phyloP scores from a whole-genome alignment of 176 grass and related monocot species.

The Echinochloa phyllopogon region DNA sequence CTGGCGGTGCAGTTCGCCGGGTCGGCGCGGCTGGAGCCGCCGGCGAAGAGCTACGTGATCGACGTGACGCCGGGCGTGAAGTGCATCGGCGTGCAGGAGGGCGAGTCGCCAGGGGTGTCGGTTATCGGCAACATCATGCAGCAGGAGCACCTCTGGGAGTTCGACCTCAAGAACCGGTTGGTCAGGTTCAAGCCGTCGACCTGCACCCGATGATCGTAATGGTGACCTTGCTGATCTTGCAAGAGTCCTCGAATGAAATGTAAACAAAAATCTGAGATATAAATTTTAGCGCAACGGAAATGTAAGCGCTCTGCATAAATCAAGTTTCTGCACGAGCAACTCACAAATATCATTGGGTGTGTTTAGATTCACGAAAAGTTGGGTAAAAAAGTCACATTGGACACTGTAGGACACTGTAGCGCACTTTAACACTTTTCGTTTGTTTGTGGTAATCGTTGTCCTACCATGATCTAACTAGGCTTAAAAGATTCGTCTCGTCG shows the following conservation, averaged over 20 bases:
- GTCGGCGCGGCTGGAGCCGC: conserved; percentile 56
- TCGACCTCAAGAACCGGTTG: conserved; percentile 63
- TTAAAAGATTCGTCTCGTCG: no score
- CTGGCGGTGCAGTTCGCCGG: conserved; percentile 66
- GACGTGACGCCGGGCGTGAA: conserved; percentile 69
- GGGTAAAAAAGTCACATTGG: no score
- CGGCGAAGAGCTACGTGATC: conserved; percentile 94
- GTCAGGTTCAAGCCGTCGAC: conserved; percentile 62
- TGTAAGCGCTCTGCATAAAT: neutral
- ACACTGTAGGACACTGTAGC: no score
- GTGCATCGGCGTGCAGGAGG: conserved; percentile 75
- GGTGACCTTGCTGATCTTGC: conserved; percentile 5
- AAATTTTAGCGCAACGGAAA: neutral
- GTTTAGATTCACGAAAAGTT: no score
- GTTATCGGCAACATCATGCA: conserved; percentile 88
- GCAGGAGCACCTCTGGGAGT: conserved; percentile 97
- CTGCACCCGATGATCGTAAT: conserved; percentile 34
- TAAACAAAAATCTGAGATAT: neutral
- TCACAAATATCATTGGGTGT: neutral
- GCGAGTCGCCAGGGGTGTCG: conserved; percentile 65
- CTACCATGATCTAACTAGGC: no score
- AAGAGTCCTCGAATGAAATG: neutral
- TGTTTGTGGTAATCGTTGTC: no score
- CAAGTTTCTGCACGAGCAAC: neutral
- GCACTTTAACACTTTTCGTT: no score